Percentiles rank a stretch among this genome's conserved stretches.
phyloP scores from a whole-genome alignment of 2,329 filamentous ascomycete species.

The Ophiocordyceps camponoti-floridani region DNA sequence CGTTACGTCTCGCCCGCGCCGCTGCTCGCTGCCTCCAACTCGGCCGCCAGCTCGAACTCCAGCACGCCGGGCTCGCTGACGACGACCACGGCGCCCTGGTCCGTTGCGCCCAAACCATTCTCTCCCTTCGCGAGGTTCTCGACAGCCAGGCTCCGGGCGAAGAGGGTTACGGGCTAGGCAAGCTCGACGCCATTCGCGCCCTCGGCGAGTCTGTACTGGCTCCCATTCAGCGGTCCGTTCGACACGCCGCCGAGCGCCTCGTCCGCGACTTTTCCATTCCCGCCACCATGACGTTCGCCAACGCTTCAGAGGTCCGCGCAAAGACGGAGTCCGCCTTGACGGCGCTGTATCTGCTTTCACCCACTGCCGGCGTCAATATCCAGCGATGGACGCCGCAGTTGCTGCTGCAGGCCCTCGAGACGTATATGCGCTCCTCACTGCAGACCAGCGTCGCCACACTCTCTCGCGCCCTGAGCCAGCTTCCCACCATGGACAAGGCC shows the following conservation, averaged over 20 bases:
- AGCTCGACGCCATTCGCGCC: slow-evolving; percentile 52
- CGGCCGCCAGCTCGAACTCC: slow-evolving; percentile 73
- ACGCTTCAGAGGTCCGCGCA: slow-evolving; percentile 57
- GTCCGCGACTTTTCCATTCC: slow-evolving; percentile 67
- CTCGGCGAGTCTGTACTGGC: slow-evolving; percentile 51
- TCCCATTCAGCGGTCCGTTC: slow-evolving; percentile 58
- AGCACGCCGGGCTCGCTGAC: slow-evolving; percentile 49
- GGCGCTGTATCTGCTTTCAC: slow-evolving; percentile 68
- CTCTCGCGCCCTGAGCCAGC: slow-evolving; percentile 55
- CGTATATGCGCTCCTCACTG: slow-evolving; percentile 65
- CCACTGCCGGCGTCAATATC: slow-evolving; percentile 32
- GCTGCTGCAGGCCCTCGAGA: slow-evolving; percentile 59
- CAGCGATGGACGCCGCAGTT: slow-evolving; percentile 48
- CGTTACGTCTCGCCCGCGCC: slow-evolving; percentile 56
- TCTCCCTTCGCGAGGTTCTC: slow-evolving; percentile 59
- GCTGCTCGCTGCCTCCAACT: slow-evolving; percentile 66
- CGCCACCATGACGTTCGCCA: slow-evolving; percentile 36
- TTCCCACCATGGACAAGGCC: slow-evolving; percentile 68
- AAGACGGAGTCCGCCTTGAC: slow-evolving; percentile 56
- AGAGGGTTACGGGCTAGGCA: slow-evolving; percentile 60
- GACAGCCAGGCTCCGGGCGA: slow-evolving; percentile 48
- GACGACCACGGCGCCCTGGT: slow-evolving; percentile 67
- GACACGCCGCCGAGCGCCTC: slow-evolving; percentile 56
- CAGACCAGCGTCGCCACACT: slow-evolving; percentile 63
- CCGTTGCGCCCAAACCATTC: slow-evolving; percentile 62